Base-by-base conservation (phyloP, 371 early-diverging fungal species). In the Coemansia sp. region DNA sequence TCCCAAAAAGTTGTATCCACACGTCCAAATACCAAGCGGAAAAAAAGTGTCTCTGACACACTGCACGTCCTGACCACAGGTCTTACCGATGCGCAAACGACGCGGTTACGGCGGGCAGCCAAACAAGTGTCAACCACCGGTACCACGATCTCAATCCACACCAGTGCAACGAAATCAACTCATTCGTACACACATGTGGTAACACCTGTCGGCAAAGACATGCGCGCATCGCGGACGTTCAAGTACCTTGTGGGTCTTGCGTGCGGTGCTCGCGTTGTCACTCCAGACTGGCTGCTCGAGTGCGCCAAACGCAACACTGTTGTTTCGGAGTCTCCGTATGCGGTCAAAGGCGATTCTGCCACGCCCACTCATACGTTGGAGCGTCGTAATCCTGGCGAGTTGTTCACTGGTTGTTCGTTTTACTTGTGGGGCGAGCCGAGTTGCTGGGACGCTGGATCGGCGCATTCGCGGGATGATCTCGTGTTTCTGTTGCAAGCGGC, bases 171-270 rank as follows among this genome's bases (percentile, higher is more conserved):
- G 14, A 4, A 14, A 14, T 16, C n/a, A n/a, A 26, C 2, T 5
- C 56, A 4, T 37, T 4, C 4, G 11, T 61, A 56, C 21, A 78
- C 80, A 14, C 80, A 80, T 26, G 16, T 80, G 54, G 64, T 80
- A 16, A 62, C 79, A 0, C 39, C 63, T 5, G 42, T 37, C 2
- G 66, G 59, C 29, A 56, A 60, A 37, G 48, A 65, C 31, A 51
- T 48, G 14, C 59, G 64, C 0, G 51, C 67, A 0, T 4, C 78
- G 27, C 66, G 80, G 14, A 80, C 80, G 3, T 73, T 79, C 64
- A 80, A 80, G 57, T 80, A 80, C 51, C 52, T 80, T 42, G 63
- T 47, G 2, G 80, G 76, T 3, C 27, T 80, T 40, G 59, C 52
- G 0, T 47, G 66, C 14, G 80, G 80, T 8, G 74, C 71, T 6